Conservation (phyloP, 148 eudicot species). For the Vaccinium myrtillus region DNA sequence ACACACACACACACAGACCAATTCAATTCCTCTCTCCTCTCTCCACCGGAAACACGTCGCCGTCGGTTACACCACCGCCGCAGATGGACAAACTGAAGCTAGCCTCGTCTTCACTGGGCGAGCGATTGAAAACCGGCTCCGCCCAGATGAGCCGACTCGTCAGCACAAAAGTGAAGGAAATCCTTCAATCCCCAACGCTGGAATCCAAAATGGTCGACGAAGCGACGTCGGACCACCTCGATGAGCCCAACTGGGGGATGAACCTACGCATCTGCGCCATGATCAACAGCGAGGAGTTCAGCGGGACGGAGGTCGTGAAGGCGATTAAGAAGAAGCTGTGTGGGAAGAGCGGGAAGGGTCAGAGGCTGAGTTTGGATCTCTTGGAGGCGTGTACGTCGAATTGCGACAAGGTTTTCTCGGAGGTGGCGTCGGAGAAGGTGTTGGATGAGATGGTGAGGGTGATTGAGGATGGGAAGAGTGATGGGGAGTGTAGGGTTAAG, state of each 20-base stretch:
- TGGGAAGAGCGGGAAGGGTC: slow-evolving; percentile 32
- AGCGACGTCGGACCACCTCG: slow-evolving; percentile 55
- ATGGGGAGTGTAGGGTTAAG: slow-evolving; percentile 43
- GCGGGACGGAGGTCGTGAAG: slow-evolving; percentile 64
- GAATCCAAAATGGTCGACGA: slow-evolving; percentile 86
- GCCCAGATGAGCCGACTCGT: slow-evolving; percentile 65
- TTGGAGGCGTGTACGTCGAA: slow-evolving; percentile 74
- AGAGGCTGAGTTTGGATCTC: slow-evolving; percentile 60
- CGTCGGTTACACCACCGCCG: background rate
- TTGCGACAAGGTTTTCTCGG: slow-evolving; percentile 92
- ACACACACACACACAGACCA: background rate
- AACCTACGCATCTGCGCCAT: slow-evolving; percentile 72
- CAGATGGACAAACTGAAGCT: slow-evolving; percentile 49
- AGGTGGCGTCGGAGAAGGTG: slow-evolving; percentile 88
- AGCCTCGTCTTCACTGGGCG: slow-evolving; percentile 66
- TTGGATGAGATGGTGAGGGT: slow-evolving; percentile 82
- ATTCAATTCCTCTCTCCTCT: background rate
- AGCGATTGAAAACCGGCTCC: slow-evolving; percentile 62
- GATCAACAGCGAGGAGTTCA: slow-evolving; percentile 54
- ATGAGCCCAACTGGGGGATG: slow-evolving; percentile 81
- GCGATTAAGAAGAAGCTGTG: slow-evolving; percentile 65
- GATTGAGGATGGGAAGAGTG: slow-evolving; percentile 56
- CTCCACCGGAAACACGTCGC: background rate
- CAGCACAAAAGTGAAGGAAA: slow-evolving; percentile 55
- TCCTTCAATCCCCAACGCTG: slow-evolving; percentile 68